Conservation (phyloP, 176 grass and related monocot species). For the Tillandsia leiboldiana region DNA sequence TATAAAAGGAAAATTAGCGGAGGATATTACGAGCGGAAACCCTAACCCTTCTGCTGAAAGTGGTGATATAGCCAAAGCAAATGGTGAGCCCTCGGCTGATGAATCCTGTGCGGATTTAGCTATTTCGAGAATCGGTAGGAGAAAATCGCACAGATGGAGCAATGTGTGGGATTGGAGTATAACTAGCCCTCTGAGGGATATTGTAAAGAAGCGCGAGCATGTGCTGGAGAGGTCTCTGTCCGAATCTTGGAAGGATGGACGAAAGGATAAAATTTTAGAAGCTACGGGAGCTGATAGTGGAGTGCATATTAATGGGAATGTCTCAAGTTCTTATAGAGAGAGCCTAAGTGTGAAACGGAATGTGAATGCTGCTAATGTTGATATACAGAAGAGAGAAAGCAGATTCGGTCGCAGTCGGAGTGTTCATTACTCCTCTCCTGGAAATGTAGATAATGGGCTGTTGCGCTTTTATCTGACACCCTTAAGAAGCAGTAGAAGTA, state of each 20-base stretch:
- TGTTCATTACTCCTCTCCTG: conserved; percentile 41
- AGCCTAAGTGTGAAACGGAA: conserved; percentile 26
- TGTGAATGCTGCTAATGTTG: conserved; percentile 3
- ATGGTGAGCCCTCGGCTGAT: conserved; percentile 6
- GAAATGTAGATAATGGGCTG: conserved; percentile 18
- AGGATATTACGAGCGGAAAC: not conserved
- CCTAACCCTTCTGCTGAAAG: conserved; percentile 2
- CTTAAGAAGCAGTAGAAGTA: conserved; percentile 32
- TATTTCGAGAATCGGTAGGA: conserved; percentile 4
- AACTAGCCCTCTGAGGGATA: conserved; percentile 28
- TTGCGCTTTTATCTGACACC: conserved; percentile 37
- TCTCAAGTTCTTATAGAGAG: conserved; percentile 13
- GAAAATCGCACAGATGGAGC: conserved; percentile 24
- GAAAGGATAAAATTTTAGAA: conserved; percentile 17
- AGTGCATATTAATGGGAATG: conserved; percentile 13
- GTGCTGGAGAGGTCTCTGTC: conserved; percentile 45
- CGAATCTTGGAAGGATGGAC: conserved; percentile 30
- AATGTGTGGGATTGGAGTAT: conserved; percentile 33
- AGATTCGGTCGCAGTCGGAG: conserved; percentile 51
- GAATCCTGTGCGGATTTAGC: conserved; percentile 2
- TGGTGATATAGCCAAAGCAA: not conserved
- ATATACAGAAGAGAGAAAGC: conserved; percentile 22
- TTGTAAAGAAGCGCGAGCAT: conserved; percentile 28
- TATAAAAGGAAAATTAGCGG: not conserved
- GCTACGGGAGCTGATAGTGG: not conserved